Conservation (phyloP, 2,329 filamentous ascomycete genomes). For the Capronia americana region DNA sequence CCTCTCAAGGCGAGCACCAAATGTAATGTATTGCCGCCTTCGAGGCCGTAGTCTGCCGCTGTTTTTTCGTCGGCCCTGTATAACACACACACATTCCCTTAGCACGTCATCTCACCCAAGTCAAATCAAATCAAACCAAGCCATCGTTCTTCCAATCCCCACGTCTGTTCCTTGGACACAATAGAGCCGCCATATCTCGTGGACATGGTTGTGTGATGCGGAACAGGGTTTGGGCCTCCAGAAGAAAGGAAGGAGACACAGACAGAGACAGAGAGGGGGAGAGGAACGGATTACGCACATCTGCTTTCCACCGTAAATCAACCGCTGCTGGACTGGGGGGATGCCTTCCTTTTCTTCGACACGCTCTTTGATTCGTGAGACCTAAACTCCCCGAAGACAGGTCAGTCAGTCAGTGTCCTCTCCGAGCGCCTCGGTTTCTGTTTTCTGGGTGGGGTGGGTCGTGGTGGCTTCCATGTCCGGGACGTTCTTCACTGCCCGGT, state of each 20-base stretch:
- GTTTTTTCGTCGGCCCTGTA: constrained; percentile 92
- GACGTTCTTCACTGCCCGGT: not conserved
- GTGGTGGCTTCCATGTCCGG: not conserved
- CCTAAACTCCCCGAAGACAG: constrained; percentile 59
- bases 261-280: not conserved
- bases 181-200: not conserved
- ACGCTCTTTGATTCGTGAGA: constrained; percentile 96
- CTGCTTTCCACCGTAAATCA: constrained; percentile 97
- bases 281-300: constrained; percentile 68
- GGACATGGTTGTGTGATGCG: not conserved
- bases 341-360: constrained; percentile 99
- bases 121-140: too few species aligned
- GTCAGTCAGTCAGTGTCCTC: not conserved
- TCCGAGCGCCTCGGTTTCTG: not conserved
- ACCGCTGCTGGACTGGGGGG: constrained; percentile 90
- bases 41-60: constrained; percentile 85
- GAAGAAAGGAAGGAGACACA: not conserved
- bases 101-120: not conserved
- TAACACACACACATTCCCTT: not conserved
- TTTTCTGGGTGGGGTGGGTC: not conserved
- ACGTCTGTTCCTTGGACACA: not conserved
- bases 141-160: too few species aligned
- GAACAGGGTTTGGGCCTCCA: not conserved
- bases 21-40: constrained; percentile 91
- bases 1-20: constrained; percentile 92